These are phyloP conservation scores for Nemania abortiva DNA, from an alignment of 2,329 filamentous ascomycete genomes.

Conservation along the genomic window DNA sequence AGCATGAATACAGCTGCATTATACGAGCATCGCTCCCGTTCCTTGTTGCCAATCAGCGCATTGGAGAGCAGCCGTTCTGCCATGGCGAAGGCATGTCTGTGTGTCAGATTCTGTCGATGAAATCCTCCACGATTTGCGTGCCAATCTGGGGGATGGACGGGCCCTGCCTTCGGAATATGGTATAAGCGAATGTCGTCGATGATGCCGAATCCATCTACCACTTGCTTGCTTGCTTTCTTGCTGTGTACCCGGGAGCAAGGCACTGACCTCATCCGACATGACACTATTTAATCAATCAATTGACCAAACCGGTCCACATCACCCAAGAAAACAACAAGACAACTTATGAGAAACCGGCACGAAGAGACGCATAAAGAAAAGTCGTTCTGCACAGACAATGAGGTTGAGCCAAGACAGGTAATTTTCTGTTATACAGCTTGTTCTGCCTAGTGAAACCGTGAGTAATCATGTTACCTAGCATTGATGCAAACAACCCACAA, in stretches of 20 bases:
- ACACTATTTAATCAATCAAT: not conserved
- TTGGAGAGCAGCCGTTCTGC: not conserved
- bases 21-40: slow-evolving; percentile 16
- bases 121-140: slow-evolving; percentile 31
- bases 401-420: not conserved
- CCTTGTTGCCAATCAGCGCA: slow-evolving; percentile 25
- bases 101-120: slow-evolving; percentile 34
- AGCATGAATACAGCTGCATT: slow-evolving; percentile 29
- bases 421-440: not conserved
- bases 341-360: not conserved
- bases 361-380: not conserved
- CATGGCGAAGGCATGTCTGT: slow-evolving; percentile 10
- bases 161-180: slow-evolving; percentile 1
- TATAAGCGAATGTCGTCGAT: not conserved
- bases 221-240: too few relatives aligned
- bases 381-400: not conserved
- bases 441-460: not conserved
- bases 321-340: not conserved
- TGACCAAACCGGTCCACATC: not conserved
- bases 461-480: not conserved
- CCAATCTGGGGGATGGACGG: slow-evolving; percentile 34
- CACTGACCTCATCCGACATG: not conserved
- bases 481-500: not conserved
- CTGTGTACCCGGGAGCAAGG: not conserved
- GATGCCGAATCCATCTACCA: not conserved